Conservation (phyloP, 768 basidiomycete genomes). For the Asterophora parasitica region DNA sequence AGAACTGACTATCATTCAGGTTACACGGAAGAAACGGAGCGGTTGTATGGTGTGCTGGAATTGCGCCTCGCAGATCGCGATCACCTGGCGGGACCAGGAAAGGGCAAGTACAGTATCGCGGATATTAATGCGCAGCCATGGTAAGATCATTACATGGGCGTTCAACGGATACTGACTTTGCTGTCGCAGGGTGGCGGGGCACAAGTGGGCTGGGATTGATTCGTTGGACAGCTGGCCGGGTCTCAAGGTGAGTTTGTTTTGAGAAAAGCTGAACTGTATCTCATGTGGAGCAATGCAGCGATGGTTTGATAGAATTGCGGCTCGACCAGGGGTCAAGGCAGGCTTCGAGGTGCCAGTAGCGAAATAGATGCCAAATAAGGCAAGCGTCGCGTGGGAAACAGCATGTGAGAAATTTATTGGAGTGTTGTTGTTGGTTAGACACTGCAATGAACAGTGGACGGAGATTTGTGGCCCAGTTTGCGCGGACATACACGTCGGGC, state of each 20-base stretch:
- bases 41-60: slow-evolving; percentile 46
- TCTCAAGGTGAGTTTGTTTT: slow-evolving; percentile 24
- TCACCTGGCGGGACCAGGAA: slow-evolving; percentile 35
- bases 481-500: slow-evolving; percentile 36
- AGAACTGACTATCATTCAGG: slow-evolving; percentile 17
- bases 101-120: slow-evolving; percentile 34
- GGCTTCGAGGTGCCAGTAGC: slow-evolving; percentile 16
- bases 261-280: neutral
- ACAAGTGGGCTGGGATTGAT: slow-evolving; percentile 27
- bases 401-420: slow-evolving; percentile 1
- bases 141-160: slow-evolving; percentile 16
- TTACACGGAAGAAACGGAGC: slow-evolving; percentile 43
- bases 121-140: slow-evolving; percentile 32
- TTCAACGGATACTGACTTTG: neutral
- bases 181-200: slow-evolving; percentile 28
- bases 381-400: slow-evolving; percentile 13
- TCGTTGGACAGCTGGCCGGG: slow-evolving; percentile 34
- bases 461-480: slow-evolving; percentile 24
- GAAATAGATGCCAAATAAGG: neutral
- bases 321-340: slow-evolving; percentile 19
- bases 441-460: slow-evolving; percentile 21
- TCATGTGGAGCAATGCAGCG: slow-evolving; percentile 8
- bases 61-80: slow-evolving; percentile 38
- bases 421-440: no score
- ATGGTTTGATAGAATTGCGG: slow-evolving; percentile 23